Evolutionary conservation across 306 rosid species (phyloP).

Genomic region (Quercus cerris): DNA sequence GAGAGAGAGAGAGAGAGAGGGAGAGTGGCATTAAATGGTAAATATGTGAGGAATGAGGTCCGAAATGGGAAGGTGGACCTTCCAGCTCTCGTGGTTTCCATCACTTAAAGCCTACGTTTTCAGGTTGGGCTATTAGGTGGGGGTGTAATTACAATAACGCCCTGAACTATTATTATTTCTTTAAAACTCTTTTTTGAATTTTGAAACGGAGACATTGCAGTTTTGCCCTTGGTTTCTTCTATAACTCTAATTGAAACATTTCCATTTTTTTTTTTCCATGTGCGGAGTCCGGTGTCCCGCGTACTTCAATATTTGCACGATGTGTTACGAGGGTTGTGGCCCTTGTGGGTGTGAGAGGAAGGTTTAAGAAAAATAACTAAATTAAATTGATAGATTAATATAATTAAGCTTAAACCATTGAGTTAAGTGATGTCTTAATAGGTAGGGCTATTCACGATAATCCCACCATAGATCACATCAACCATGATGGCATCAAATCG

Average conservation of each 20-base stretch:
- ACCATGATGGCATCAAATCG: no score
- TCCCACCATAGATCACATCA: no score
- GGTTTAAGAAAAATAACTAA: no score
- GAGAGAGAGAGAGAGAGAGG: slow-evolving; percentile 13
- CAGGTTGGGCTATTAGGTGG: slow-evolving; percentile 30
- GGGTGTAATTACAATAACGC: slow-evolving; percentile 46
- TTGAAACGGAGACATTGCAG: slow-evolving; percentile 27
- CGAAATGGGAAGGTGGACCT: slow-evolving; percentile 37
- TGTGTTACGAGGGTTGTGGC: no score
- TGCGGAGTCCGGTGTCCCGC: no score
- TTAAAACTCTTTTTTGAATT: slow-evolving; percentile 37
- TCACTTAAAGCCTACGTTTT: slow-evolving; percentile 55
- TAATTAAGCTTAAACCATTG: no score
- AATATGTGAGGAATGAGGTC: slow-evolving; percentile 27
- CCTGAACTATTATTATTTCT: slow-evolving; percentile 27
- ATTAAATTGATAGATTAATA: no score
- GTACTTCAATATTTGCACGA: no score
- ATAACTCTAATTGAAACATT: neutral
- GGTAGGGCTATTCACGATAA: no score
- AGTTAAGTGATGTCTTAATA: no score
- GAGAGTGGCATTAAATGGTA: slow-evolving; percentile 52
- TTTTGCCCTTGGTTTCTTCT: slow-evolving; percentile 10
- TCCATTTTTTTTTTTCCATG: neutral
- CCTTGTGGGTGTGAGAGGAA: no score
- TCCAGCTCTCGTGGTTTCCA: slow-evolving; percentile 31